Evolutionary conservation across 352 stramenopile species (phyloP).

Genomic region (Globisporangium nagaii): DNA sequence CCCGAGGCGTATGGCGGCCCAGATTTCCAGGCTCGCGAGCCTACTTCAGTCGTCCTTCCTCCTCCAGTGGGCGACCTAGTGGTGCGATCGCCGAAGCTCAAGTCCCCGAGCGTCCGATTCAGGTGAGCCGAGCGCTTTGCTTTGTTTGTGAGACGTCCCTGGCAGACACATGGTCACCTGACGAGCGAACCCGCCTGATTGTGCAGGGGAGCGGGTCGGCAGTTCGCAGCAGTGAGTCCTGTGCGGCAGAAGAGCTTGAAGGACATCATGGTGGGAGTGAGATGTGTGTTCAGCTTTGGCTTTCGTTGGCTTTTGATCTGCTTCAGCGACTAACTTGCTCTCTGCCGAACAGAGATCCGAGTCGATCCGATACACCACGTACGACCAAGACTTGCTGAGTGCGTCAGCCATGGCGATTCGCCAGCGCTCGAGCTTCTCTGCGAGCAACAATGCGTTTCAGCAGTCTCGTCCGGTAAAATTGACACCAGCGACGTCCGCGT

Average conservation of each 20-base stretch:
- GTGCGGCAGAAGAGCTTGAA: slow-evolving; percentile 13
- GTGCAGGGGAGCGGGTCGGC: slow-evolving; percentile 37
- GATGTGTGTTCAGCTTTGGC: too few relatives aligned
- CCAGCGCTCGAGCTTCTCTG: slow-evolving; percentile 24
- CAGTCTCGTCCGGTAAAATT: slow-evolving; percentile 7
- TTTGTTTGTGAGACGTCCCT: too few relatives aligned
- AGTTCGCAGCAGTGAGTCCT: slow-evolving; percentile 44
- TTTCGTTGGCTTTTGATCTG: not conserved
- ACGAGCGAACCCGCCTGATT: not conserved
- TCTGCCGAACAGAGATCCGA: slow-evolving; percentile 21
- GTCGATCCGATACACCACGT: slow-evolving; percentile 23
- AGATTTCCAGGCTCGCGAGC: slow-evolving; percentile 3
- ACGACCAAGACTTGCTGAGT: slow-evolving; percentile 53
- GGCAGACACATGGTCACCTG: too few relatives aligned
- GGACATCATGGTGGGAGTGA: slow-evolving; percentile 33
- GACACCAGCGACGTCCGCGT: slow-evolving; percentile 6
- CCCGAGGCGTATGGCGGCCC: slow-evolving; percentile 5
- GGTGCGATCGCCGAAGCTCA: slow-evolving; percentile 41
- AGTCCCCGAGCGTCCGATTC: slow-evolving; percentile 34
- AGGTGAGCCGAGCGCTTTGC: too few relatives aligned
- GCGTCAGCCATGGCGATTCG: slow-evolving; percentile 49
- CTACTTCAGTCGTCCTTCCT: slow-evolving; percentile 25
- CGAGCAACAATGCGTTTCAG: not conserved
- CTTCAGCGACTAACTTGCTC: not conserved
- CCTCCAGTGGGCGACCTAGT: slow-evolving; percentile 33